These are phyloP conservation scores for Penicillium sp. DNA, from an alignment of 2,329 filamentous ascomycete genomes.

Conservation along the genomic window DNA sequence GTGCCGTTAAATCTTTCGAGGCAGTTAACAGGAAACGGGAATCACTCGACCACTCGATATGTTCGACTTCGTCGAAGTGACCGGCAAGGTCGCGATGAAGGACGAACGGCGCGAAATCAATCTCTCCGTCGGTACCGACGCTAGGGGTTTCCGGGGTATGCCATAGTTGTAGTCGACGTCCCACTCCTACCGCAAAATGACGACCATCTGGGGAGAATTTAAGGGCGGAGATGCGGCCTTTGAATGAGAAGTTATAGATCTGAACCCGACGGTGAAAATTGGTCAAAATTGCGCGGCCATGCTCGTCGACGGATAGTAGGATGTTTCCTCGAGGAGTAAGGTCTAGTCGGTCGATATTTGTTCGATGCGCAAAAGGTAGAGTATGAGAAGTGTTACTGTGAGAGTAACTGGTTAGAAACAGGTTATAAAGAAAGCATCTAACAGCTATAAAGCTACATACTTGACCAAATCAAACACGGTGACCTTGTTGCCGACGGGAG, in stretches of 20 bases:
- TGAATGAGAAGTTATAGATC: conserved; percentile 96
- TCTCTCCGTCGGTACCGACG: conserved; percentile 74
- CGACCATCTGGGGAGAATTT: conserved; percentile 89
- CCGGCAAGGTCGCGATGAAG: conserved; percentile 83
- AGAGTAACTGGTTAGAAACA: conserved; percentile 12
- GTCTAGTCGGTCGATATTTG: conserved; percentile 87
- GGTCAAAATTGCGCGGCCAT: conserved; percentile 90
- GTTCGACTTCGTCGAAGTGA: conserved; percentile 85
- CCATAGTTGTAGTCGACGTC: conserved; percentile 91
- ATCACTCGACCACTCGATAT: conserved; percentile 94
- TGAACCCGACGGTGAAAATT: conserved; percentile 84
- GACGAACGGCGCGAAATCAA: conserved; percentile 95
- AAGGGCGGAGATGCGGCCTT: conserved; percentile 77
- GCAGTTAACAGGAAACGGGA: conserved; percentile 93
- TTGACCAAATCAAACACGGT: conserved; percentile 96
- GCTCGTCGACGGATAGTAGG: conserved; percentile 89
- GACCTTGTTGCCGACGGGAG: conserved; percentile 93
- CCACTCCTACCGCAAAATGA: conserved; percentile 87
- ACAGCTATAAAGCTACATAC: conserved; percentile 56
- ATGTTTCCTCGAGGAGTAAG: conserved; percentile 90
- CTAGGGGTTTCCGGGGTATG: conserved; percentile 90
- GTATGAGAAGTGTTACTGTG: conserved; percentile 51
- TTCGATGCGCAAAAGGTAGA: conserved; percentile 81
- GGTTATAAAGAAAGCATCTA: not conserved
- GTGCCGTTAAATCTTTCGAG: conserved; percentile 87